These are phyloP conservation scores for Xylaria digitata DNA, from an alignment of 2,329 filamentous ascomycete genomes.

Conservation along the genomic window DNA sequence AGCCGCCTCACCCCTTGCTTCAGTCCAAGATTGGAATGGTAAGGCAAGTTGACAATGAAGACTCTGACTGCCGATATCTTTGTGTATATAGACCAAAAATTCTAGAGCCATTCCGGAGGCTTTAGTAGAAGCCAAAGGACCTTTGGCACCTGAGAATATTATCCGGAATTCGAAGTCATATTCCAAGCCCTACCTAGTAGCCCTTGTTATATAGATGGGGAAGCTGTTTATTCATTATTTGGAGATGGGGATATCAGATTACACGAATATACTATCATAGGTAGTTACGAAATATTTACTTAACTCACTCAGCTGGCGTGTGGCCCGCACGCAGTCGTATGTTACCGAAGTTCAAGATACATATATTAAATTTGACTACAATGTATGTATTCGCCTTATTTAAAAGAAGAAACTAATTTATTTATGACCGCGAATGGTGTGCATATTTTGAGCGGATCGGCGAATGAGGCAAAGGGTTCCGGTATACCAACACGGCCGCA, in stretches of 20 bases:
- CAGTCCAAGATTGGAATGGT: too few relatives aligned
- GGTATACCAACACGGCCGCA: not conserved
- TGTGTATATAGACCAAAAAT: too few relatives aligned
- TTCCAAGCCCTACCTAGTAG: too few relatives aligned
- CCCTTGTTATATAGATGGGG: too few relatives aligned
- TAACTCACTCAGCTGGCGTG: not conserved
- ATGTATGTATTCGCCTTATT: not conserved
- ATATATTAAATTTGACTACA: not conserved
- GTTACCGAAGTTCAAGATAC: not conserved
- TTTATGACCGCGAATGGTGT: not conserved
- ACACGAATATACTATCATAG: too few relatives aligned
- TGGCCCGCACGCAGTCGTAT: not conserved
- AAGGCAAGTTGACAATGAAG: too few relatives aligned
- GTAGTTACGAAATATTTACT: not conserved
- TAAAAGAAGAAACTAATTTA: not conserved
- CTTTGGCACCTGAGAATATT: too few relatives aligned
- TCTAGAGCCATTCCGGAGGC: too few relatives aligned
- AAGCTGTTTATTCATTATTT: not conserved
- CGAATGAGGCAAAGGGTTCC: not conserved
- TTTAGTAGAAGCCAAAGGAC: too few relatives aligned
- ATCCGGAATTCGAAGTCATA: too few relatives aligned
- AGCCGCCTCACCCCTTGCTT: too few relatives aligned
- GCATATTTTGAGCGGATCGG: not conserved
- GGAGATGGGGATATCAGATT: not conserved
- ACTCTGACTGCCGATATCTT: too few relatives aligned